phyloP scores from a whole-genome alignment of 2,329 filamentous ascomycete species.

The Purpureocillium lavendulum region DNA sequence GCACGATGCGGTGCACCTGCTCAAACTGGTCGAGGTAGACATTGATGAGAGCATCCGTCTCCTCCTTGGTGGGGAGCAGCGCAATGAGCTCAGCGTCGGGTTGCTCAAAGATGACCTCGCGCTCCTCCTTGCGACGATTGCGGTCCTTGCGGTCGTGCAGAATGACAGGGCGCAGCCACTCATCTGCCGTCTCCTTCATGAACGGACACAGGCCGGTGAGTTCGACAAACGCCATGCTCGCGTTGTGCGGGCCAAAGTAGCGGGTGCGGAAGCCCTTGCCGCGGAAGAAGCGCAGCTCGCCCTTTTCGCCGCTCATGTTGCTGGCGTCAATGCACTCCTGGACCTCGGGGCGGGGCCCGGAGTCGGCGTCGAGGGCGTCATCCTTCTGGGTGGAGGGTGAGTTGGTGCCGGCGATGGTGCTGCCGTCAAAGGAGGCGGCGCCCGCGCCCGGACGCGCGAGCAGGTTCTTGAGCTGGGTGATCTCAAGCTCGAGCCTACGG shows the following conservation, averaged over 20 bases:
- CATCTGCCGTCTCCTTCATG: conserved; percentile 54
- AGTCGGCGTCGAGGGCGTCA: conserved; percentile 22
- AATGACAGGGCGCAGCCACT: conserved; percentile 51
- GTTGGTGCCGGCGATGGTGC: conserved; percentile 35
- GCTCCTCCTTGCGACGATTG: conserved; percentile 41
- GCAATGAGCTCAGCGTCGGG: conserved; percentile 41
- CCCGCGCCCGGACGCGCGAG: conserved; percentile 33
- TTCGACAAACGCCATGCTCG: conserved; percentile 52
- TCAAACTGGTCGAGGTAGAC: conserved; percentile 48
- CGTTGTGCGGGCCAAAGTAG: conserved; percentile 53
- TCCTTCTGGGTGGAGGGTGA: conserved; percentile 39
- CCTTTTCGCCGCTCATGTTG: conserved; percentile 34
- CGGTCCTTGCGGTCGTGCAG: conserved; percentile 48
- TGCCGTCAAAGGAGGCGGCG: conserved; percentile 37
- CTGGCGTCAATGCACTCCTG: conserved; percentile 31
- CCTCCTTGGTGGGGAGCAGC: conserved; percentile 37
- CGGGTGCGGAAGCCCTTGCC: conserved; percentile 52
- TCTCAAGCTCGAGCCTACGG: conserved; percentile 49
- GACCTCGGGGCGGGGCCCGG: conserved; percentile 23
- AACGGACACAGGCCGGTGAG: conserved; percentile 49
- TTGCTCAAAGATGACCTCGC: conserved; percentile 39
- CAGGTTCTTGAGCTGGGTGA: conserved; percentile 46
- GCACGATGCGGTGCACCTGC: conserved; percentile 48
- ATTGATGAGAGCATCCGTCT: conserved; percentile 38
- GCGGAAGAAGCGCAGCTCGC: conserved; percentile 48